Base-by-base conservation (phyloP, 805 yeast species). In the Monosporozyma servazzii region DNA sequence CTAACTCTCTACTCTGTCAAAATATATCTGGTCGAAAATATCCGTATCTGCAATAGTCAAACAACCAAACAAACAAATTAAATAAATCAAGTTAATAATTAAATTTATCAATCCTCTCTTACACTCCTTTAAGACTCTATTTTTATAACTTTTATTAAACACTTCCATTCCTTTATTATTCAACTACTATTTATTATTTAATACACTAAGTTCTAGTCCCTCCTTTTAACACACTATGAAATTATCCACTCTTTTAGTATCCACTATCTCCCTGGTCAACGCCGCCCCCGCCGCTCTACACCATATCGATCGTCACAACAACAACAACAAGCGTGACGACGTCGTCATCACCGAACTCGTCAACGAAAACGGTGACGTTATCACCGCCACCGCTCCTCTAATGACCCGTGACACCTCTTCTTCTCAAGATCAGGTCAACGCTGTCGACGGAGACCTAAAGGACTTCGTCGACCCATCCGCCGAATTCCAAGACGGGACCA, bases 401-500 rank as follows among this genome's bases (percentile, higher is more conserved):
- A 20, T 20, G 6, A 39, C 27, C 20, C 25, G 43, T 20, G 43
- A 67, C 4, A 17, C 62, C 15, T 50, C 71, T 13, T 54, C 67
- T 20, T 52, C 72, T 21, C 56, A n/a, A n/a, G n/a, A n/a, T n/a
- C n/a, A n/a, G n/a, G n/a, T n/a, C n/a, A n/a, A n/a, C n/a, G n/a
- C n/a, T n/a, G n/a, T 67, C 54, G 55, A 64, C 20, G 93, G 93
- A 62, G 88, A 82, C 66, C 77, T 88, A 59, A 51, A 72, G 33
- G 70, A 75, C 53, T 86, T 72, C 71, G 60, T 69, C 11, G 67
- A 66, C 58, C 86, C 87, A 56, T 59, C 76, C 47, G 71, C 66
- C 50, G 70, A 72, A 53, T 84, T 85, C 66, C 72, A 74, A 64
- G 91, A 85, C 62, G 91, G 90, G 67, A 77, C 78, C 53, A 72